phyloP scores from a whole-genome alignment of 2,329 filamentous ascomycete species.

The Atkinsonella hypoxylon region DNA sequence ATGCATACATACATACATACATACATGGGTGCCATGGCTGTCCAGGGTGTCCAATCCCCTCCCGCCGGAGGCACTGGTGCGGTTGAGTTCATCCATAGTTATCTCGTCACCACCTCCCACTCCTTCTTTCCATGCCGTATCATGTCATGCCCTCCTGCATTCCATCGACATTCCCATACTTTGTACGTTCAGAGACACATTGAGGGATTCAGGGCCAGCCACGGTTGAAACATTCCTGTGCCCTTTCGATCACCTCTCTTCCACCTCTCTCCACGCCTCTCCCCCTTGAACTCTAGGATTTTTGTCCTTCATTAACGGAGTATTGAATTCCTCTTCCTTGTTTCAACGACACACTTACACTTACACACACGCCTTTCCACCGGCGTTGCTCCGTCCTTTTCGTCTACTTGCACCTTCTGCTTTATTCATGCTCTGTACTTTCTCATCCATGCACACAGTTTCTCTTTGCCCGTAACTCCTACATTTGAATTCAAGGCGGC shows the following conservation, averaged over 20 bases:
- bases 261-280: constrained; percentile 3
- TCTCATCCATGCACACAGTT: not conserved
- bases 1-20: too few relatives aligned
- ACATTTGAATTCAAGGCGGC: not conserved
- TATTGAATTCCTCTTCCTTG: constrained; percentile 11
- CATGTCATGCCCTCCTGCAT: not conserved
- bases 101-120: constrained; percentile 6
- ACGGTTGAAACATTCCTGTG: constrained; percentile 9
- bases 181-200: not conserved
- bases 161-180: constrained; percentile 5
- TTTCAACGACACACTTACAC: constrained; percentile 4
- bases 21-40: too few relatives aligned
- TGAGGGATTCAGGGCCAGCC: not conserved
- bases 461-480: not conserved
- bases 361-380: not conserved
- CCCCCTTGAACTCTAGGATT: constrained; percentile 4
- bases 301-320: constrained; percentile 1
- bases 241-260: constrained; percentile 1
- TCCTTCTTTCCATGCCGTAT: constrained; percentile 1
- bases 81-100: constrained; percentile 6
- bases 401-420: not conserved
- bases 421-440: not conserved
- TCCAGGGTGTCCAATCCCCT: not conserved
- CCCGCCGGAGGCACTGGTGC: not conserved
- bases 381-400: not conserved